Base-by-base conservation (phyloP, 306 rosid genomes). In the Spatholobus suberectus region DNA sequence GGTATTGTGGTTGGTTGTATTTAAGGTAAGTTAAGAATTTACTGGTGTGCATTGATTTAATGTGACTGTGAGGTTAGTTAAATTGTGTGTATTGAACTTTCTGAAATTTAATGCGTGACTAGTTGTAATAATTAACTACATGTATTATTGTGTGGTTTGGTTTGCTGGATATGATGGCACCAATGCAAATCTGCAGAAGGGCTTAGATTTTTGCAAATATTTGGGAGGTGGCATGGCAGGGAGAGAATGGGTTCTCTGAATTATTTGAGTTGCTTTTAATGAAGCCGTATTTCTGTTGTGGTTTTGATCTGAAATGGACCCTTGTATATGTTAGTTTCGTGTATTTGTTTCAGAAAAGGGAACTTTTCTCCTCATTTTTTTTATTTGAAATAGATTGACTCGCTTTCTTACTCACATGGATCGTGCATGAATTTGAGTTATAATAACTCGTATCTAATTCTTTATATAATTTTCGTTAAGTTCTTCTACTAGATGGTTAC, bases 11-110 rank as follows among this genome's bases (percentile, higher is more conserved):
- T 75, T 75, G 79, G 32, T 21, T 71, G 10, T 46, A 69, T 40
- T 40, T 11, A 69, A 26, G 21, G 15, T 70, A 20, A 70, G 63
- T 21, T 57, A 2, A 18, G 38, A 44, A 43, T 26, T 44, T 70
- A 24, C 18, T 26, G 2, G 57, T 6, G 0, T 70, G 35, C 13
- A 43, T 24, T 24, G 18, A 12, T 75, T 54, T 18, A 21, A 23
- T 55, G 54, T 20, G 17, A 54, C 37, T 75, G 47, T 41, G 20
- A n/a, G 67, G 79, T 75, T 74, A 52, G 76, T 32, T 75, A 75
- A 55, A 71, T 41, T 54, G 5, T 21, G 14, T 65, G 15, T 44
- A 44, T 29, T 32, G 8, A 38, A 47, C 59, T 35, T 66, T 54
- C 27, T 6, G 24, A 65, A 46, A 9, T 62, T 77, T 15, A 26